Conservation (phyloP, 1,139 yeast genomes). For the Magnusiomyces magnusii region DNA sequence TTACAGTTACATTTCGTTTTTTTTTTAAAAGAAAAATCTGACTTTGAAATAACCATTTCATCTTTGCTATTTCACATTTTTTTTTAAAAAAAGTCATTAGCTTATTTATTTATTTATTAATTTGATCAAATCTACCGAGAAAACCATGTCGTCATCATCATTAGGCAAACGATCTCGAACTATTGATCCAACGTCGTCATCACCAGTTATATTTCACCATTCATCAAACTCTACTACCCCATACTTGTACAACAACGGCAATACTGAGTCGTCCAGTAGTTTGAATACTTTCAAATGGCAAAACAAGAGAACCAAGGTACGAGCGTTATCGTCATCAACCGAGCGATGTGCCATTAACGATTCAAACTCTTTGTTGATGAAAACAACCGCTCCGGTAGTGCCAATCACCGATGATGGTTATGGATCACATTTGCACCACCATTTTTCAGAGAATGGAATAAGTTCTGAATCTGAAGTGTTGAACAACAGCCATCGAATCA, state of each 20-base stretch:
- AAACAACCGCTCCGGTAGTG: neutral
- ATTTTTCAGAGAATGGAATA: neutral
- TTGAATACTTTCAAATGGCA: neutral
- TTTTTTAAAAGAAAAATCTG: no score
- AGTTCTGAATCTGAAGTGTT: neutral
- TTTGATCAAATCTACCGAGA: no score
- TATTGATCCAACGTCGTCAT: neutral
- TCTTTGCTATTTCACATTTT: no score
- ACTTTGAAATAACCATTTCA: no score
- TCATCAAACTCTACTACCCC: neutral
- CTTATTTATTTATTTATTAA: neutral
- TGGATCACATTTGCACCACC: neutral
- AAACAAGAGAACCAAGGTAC: neutral
- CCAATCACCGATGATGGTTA: neutral
- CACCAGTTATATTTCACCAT: neutral
- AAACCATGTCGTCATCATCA: no score
- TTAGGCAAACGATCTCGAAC: neutral
- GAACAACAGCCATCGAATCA: neutral
- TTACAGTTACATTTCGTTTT: no score
- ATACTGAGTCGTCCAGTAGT: neutral
- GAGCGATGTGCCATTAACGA: neutral
- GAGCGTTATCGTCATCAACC: neutral
- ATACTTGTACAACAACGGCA: neutral
- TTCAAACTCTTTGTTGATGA: neutral
- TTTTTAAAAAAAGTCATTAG: no score